Conservation (phyloP, 768 basidiomycete species). For the Mycena galopus region DNA sequence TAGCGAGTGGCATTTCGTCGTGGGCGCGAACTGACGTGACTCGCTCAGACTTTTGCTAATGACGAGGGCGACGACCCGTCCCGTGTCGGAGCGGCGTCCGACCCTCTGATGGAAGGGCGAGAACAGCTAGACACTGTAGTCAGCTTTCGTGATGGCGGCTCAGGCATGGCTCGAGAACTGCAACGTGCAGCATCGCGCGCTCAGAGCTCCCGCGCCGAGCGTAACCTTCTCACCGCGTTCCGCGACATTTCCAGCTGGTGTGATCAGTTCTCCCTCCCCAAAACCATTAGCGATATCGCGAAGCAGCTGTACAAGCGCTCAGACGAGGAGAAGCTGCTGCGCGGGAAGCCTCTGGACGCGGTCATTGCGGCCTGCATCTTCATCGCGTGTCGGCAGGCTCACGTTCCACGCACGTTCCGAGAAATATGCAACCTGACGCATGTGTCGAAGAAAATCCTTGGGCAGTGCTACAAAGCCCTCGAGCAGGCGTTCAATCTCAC, state of each 20-base stretch:
- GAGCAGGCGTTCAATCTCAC: conserved; percentile 91
- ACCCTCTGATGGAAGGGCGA: conserved; percentile 93
- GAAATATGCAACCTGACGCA: conserved; percentile 95
- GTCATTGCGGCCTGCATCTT: conserved; percentile 98
- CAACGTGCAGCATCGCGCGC: conserved; percentile 92
- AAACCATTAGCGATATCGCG: conserved; percentile 94
- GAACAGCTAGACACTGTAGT: conserved; percentile 96
- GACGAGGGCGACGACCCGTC: conserved; percentile 99
- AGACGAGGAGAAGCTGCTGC: conserved; percentile 93
- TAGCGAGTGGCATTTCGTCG: conserved; percentile 41
- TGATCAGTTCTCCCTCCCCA: conserved; percentile 94
- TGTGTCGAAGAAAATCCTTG: conserved; percentile 94
- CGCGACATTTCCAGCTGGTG: conserved; percentile 94
- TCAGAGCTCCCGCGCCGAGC: conserved; percentile 83
- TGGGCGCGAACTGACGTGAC: conserved; percentile 36
- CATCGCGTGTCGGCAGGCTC: conserved; percentile 95
- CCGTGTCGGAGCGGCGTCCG: conserved; percentile 97
- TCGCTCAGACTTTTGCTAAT: conserved; percentile 92
- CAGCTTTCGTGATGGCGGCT: conserved; percentile 94
- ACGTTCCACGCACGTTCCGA: conserved; percentile 95
- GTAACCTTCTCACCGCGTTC: conserved; percentile 90
- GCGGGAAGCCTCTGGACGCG: conserved; percentile 92
- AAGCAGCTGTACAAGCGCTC: conserved; percentile 98
- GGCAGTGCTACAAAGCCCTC: conserved; percentile 92
- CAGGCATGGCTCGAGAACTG: conserved; percentile 91